A percentile compares a stretch with the other conserved stretches of the same genome.
Evolutionary conservation across 139 green algal species (phyloP).

Genomic region (Coccomyxa sp.): DNA sequence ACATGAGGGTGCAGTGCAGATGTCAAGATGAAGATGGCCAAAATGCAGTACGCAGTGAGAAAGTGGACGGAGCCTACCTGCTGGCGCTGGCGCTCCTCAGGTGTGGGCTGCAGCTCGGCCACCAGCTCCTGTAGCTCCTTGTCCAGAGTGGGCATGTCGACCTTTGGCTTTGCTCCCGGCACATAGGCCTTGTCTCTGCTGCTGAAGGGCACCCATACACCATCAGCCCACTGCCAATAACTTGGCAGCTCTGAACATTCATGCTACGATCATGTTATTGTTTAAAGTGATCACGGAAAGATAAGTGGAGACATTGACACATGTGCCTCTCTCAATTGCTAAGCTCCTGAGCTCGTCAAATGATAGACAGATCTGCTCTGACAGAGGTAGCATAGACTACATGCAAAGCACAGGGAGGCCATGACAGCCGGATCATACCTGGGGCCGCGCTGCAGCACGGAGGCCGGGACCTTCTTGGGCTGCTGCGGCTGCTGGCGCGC

Average conservation of each 20-base stretch:
- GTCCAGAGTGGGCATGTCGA: slow-evolving; percentile 36
- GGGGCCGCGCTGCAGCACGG: neutral
- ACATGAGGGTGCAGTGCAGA: neutral
- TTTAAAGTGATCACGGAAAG: too few species aligned
- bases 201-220: neutral
- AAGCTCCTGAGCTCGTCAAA: too few species aligned
- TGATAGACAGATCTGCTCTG: too few species aligned
- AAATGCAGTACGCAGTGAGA: neutral
- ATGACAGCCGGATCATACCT: neutral
- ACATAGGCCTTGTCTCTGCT: slow-evolving; percentile 27
- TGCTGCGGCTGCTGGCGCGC: neutral
- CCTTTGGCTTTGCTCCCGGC: slow-evolving; percentile 15
- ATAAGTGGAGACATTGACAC: too few species aligned
- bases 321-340: too few species aligned
- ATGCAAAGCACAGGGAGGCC: neutral
- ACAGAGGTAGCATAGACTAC: too few species aligned
- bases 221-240: too few species aligned
- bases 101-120: slow-evolving; percentile 28
- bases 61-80: slow-evolving; percentile 36
- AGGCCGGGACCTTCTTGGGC: neutral
- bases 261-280: too few species aligned
- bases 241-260: too few species aligned
- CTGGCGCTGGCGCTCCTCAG: slow-evolving; percentile 42
- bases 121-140: slow-evolving; percentile 39
- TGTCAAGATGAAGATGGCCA: neutral